phyloP scores from a whole-genome alignment of 805 yeast genomes.

The Saccharomycopsis malanga region DNA sequence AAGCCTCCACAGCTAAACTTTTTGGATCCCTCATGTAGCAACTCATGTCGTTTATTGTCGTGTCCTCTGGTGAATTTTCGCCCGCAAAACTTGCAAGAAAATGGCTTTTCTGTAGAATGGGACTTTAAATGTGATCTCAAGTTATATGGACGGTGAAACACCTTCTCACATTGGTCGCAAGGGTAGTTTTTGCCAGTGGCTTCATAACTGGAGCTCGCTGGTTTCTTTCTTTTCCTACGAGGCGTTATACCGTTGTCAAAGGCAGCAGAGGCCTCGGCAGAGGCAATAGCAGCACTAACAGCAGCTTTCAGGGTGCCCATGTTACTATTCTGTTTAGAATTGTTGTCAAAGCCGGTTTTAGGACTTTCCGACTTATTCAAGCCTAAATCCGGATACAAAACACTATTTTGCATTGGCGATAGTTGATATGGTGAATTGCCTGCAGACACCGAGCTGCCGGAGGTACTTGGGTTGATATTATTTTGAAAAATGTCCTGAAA shows the following conservation, averaged over 20 bases:
- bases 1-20: slow-evolving; percentile 61
- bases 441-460: no score
- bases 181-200: slow-evolving; percentile 23
- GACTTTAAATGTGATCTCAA: slow-evolving; percentile 73
- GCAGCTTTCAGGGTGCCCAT: slow-evolving; percentile 11
- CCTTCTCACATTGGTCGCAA: slow-evolving; percentile 67
- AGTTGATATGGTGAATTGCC: no score
- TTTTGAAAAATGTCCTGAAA: no score
- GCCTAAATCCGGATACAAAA: no score
- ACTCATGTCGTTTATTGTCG: slow-evolving; percentile 70
- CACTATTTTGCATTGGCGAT: no score
- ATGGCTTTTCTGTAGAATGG: slow-evolving; percentile 69
- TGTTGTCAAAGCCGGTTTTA: no score
- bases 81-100: slow-evolving; percentile 53
- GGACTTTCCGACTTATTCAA: no score
- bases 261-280: slow-evolving; percentile 31
- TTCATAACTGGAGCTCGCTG: background rate
- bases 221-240: slow-evolving; percentile 10
- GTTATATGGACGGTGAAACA: slow-evolving; percentile 75
- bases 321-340: no score
- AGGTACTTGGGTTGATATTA: no score
- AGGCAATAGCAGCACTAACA: slow-evolving; percentile 19
- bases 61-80: slow-evolving; percentile 72
- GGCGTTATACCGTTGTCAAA: slow-evolving; percentile 13
- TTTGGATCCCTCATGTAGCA: slow-evolving; percentile 66